phyloP scores from a whole-genome alignment of 208 protist genomes.

The Crithidia expoeki region DNA sequence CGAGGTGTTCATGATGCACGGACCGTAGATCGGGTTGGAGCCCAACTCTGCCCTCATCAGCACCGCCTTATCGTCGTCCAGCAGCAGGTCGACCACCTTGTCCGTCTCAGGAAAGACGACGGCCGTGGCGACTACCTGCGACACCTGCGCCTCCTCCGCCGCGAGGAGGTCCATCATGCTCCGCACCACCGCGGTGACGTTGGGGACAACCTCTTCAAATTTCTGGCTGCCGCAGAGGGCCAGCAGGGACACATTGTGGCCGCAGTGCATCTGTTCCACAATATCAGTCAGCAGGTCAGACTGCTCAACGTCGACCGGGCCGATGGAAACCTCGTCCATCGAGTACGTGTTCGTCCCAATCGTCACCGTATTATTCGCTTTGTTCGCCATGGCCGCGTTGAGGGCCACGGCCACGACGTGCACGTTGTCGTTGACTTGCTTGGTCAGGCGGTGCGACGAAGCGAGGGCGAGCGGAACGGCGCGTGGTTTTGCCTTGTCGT shows the following conservation, averaged over 20 bases:
- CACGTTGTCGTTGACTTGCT: slow-evolving; percentile 46
- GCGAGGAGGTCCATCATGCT: slow-evolving; percentile 39
- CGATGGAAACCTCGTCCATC: slow-evolving; percentile 47
- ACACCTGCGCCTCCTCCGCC: slow-evolving; percentile 30
- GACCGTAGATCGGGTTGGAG: slow-evolving; percentile 59
- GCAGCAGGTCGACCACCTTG: slow-evolving; percentile 43
- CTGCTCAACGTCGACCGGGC: slow-evolving; percentile 25
- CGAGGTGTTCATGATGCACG: slow-evolving; percentile 53
- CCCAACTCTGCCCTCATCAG: slow-evolving; percentile 41
- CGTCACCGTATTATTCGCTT: slow-evolving; percentile 30
- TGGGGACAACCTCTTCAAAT: slow-evolving; percentile 8
- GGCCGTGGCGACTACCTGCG: slow-evolving; percentile 34
- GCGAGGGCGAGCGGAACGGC: slow-evolving; percentile 16
- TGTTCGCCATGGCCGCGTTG: slow-evolving; percentile 28
- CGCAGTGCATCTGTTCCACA: slow-evolving; percentile 43
- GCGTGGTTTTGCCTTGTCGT: slow-evolving; percentile 16
- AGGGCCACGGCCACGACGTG: slow-evolving; percentile 40
- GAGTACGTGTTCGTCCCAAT: slow-evolving; percentile 23
- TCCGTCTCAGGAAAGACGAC: slow-evolving; percentile 30
- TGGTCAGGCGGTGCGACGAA: slow-evolving; percentile 41
- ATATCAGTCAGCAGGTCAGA: slow-evolving; percentile 54
- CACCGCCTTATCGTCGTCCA: slow-evolving; percentile 8
- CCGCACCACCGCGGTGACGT: slow-evolving; percentile 27
- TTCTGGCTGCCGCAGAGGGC: slow-evolving; percentile 32
- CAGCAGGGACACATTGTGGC: slow-evolving; percentile 53